A percentile compares a stretch with the other conserved stretches of the same genome.
phyloP scores from a whole-genome alignment of 148 eudicot species.

The Arctostaphylos glauca region DNA sequence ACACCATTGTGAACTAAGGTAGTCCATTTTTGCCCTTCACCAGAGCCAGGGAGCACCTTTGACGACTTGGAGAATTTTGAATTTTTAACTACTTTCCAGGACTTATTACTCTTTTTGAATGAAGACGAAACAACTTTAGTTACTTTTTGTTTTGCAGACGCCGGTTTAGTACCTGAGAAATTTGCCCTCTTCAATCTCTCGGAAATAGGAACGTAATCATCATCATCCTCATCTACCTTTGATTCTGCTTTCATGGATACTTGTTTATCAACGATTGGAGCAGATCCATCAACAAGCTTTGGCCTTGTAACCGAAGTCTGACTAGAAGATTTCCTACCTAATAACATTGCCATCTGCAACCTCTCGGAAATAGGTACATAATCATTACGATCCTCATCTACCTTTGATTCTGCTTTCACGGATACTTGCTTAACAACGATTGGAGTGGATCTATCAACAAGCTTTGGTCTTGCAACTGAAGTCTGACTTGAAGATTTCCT shows the following conservation, averaged over 20 bases:
- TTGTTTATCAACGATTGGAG: constrained; percentile 45
- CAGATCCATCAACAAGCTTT: constrained; percentile 51
- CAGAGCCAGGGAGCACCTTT: constrained; percentile 74
- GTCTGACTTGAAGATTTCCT: constrained; percentile 42
- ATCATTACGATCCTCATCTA: constrained; percentile 47
- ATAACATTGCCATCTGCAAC: constrained; percentile 51
- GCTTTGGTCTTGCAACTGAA: constrained; percentile 57
- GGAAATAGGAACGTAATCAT: constrained; percentile 67
- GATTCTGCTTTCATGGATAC: constrained; percentile 46
- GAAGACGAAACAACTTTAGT: constrained; percentile 46
- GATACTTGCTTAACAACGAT: constrained; percentile 44
- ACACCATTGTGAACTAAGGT: constrained; percentile 93
- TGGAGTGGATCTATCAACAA: constrained; percentile 46
- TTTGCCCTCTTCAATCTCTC: constrained; percentile 62
- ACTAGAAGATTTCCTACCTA: constrained; percentile 33
- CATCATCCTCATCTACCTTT: constrained; percentile 41
- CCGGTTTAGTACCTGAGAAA: constrained; percentile 48
- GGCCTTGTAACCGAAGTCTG: constrained; percentile 58
- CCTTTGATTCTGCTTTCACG: constrained; percentile 49
- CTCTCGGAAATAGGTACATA: constrained; percentile 69
- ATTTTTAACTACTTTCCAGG: constrained; percentile 61
- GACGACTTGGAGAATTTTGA: constrained; percentile 66
- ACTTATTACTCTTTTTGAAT: constrained; percentile 47
- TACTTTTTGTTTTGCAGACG: constrained; percentile 39
- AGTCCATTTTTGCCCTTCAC: constrained; percentile 97